Percentiles rank a stretch among this genome's conserved stretches.
phyloP scores from a whole-genome alignment of 257 asterid species.

The Rauvolfia tetraphylla region DNA sequence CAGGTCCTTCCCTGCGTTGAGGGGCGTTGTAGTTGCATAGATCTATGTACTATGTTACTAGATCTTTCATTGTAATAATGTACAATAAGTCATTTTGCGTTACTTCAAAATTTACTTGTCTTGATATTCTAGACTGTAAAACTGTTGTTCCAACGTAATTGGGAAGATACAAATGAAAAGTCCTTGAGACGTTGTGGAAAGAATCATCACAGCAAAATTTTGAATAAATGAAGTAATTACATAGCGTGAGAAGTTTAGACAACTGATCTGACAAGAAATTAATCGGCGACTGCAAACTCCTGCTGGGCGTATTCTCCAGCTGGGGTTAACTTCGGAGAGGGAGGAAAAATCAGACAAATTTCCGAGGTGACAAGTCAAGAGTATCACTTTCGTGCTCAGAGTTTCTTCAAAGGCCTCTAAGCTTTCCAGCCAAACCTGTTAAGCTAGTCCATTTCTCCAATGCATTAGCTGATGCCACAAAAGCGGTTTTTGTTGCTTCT shows the following conservation, averaged over 20 bases:
- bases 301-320: not conserved
- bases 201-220: conserved; percentile 17
- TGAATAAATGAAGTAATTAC: not conserved
- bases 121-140: not conserved
- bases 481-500: conserved; percentile 68
- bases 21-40: conserved; percentile 19
- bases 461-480: conserved; percentile 73
- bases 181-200: not conserved
- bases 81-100: conserved; percentile 3
- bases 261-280: not conserved
- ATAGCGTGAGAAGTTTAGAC: not conserved
- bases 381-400: not conserved
- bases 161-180: not conserved
- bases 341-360: not conserved
- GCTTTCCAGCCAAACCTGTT: conserved; percentile 65
- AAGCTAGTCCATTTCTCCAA: conserved; percentile 80
- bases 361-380: not conserved
- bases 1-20: conserved; percentile 16
- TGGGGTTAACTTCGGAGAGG: not conserved
- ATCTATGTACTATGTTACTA: conserved; percentile 23
- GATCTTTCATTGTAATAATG: conserved; percentile 6
- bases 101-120: not conserved
- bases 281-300: not conserved
- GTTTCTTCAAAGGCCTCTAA: conserved; percentile 72
- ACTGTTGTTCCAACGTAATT: not conserved